Base-by-base conservation (phyloP, 768 basidiomycete species). In the Suillus lakei region DNA sequence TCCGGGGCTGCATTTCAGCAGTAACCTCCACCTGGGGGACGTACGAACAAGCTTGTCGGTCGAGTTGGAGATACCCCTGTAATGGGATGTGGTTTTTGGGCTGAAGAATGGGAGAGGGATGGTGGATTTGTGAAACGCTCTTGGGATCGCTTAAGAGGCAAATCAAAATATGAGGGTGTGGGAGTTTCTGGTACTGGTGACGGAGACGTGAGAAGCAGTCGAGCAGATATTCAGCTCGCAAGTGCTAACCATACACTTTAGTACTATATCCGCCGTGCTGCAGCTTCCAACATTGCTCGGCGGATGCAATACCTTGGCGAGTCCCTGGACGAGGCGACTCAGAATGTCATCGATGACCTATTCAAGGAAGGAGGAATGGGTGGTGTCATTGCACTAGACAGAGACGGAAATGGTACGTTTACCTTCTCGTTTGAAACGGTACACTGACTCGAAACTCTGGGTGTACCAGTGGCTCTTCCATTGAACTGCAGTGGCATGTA, bases 161-260 rank as follows among this genome's bases (percentile, higher is more conserved):
- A 78, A 50, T 66, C 71, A 30, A 66, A 69, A 18, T 68, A 72
- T 12, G 73, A 71, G 30, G 91, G 87, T 9, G 79, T 95, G 28
- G 92, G 92, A 5, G 78, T 95, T n/a, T 92, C 91, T 36, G 91
- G 93, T 0, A 95, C 93, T 15, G 93, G 93, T 8, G 88, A 94
- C 69, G 93, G 93, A 67, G 93, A 95, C 76, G 91, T 93, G 72
- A 65, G 87, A 77, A 43, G 43, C 54, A 48, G 53, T 18, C 36
- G 23, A 44, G 53, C 10, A 58, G 43, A 61, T 53, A 32, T 50
- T 62, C 44, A 50, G 21, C 62, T 50, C 61, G 30, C 51, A 54
- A 62, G 48, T 26, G 64, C 59, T 55, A 68, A 32, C 59, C 36
- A 23, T 56, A 28, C 12, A 34, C 50, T 55, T 8, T 65, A 95